These are phyloP conservation scores for Candida loeiensis DNA, from an alignment of 805 yeast genomes.

Conservation along the genomic window DNA sequence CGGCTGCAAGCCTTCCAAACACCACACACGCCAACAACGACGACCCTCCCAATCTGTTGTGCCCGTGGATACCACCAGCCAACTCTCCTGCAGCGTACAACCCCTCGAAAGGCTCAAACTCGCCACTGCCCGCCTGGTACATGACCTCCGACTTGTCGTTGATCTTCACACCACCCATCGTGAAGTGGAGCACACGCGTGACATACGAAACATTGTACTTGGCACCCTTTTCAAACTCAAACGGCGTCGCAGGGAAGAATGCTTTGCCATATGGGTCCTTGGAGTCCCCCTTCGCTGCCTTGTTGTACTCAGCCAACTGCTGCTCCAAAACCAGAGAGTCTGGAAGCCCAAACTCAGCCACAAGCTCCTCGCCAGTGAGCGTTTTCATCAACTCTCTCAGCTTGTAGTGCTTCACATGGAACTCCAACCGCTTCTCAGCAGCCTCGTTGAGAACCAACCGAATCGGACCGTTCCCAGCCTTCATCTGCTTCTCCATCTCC, in stretches of 20 bases:
- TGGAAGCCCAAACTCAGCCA: slow-evolving; percentile 32
- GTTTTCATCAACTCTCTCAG: slow-evolving; percentile 53
- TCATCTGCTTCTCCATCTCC: slow-evolving; percentile 46
- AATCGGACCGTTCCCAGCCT: slow-evolving; percentile 43
- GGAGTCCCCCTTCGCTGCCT: slow-evolving; percentile 36
- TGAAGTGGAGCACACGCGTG: slow-evolving; percentile 59
- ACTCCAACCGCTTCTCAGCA: slow-evolving; percentile 42
- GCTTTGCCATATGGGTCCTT: slow-evolving; percentile 44
- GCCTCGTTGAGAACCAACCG: slow-evolving; percentile 48
- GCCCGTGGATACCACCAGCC: slow-evolving; percentile 47
- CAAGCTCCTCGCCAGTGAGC: slow-evolving; percentile 42
- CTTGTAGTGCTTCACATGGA: slow-evolving; percentile 55
- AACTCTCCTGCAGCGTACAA: slow-evolving; percentile 44
- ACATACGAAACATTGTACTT: slow-evolving; percentile 50
- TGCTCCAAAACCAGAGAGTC: slow-evolving; percentile 18
- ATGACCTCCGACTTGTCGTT: slow-evolving; percentile 42
- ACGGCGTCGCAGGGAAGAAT: slow-evolving; percentile 48
- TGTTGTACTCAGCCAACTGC: slow-evolving; percentile 41
- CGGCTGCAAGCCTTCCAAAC: slow-evolving; percentile 43
- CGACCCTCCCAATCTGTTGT: slow-evolving; percentile 42
- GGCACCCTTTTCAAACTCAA: slow-evolving; percentile 28
- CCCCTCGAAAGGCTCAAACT: slow-evolving; percentile 28
- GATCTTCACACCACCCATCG: slow-evolving; percentile 68
- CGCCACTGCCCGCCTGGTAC: slow-evolving; percentile 23
- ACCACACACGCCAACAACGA: slow-evolving; percentile 45